A percentile compares a stretch with the other conserved stretches of the same genome.
Conservation (phyloP, 2,329 filamentous ascomycete species). For the Xylariaceae sp. region DNA sequence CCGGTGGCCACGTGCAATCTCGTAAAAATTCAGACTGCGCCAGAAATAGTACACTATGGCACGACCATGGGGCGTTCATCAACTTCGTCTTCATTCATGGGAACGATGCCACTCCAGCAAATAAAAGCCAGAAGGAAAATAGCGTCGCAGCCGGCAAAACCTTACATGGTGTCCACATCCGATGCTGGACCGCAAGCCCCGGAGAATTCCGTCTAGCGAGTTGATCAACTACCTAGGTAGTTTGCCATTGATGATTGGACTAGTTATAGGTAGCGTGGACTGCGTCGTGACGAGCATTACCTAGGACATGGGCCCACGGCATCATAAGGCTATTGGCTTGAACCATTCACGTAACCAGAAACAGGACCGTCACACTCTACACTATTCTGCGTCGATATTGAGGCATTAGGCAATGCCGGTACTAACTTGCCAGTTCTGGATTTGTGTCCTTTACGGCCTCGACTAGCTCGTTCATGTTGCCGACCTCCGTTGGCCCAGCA, state of each 20-base stretch:
- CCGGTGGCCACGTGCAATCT: constrained; percentile 7
- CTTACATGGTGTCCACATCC: not conserved
- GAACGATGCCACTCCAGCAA: not conserved
- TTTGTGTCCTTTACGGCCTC: constrained; percentile 48
- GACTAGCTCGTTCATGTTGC: constrained; percentile 56
- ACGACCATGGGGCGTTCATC: not conserved
- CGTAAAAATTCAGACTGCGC: constrained; percentile 2
- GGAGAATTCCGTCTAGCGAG: not conserved
- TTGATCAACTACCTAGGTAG: not conserved
- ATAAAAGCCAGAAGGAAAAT: not conserved
- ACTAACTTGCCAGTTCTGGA: constrained; percentile 33
- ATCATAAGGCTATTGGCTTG: not conserved
- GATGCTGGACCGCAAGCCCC: not conserved
- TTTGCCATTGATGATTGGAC: not conserved
- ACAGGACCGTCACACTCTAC: constrained; percentile 1
- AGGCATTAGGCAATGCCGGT: too few relatives aligned
- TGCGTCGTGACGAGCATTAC: constrained; percentile 4
- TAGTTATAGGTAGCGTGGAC: not conserved
- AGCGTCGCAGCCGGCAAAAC: constrained; percentile 10
- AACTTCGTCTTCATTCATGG: too few relatives aligned
- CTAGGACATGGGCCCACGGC: not conserved
- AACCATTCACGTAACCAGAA: not conserved
- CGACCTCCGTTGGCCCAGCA: constrained; percentile 66
- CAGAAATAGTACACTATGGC: not conserved
- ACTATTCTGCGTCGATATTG: not conserved